phyloP scores from a whole-genome alignment of 495 filamentous ascomycete genomes.

The Hyaloscypha finlandica region DNA sequence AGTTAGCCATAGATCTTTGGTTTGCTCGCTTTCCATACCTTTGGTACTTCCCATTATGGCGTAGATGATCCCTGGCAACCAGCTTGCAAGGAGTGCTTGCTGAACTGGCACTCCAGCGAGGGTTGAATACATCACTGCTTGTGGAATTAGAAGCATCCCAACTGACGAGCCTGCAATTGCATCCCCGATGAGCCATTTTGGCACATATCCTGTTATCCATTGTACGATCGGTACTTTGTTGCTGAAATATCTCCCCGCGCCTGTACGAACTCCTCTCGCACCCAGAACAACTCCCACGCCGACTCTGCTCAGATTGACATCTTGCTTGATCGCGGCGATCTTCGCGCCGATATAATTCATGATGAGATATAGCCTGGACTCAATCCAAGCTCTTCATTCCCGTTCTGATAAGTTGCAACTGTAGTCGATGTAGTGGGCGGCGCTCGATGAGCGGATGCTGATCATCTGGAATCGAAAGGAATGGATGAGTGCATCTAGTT shows the following conservation, averaged over 20 bases:
- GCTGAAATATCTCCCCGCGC: constrained; percentile 17
- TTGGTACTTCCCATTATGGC: constrained; percentile 22
- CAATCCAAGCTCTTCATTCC: constrained; percentile 5
- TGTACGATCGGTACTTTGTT: constrained; percentile 22
- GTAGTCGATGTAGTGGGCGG: no score
- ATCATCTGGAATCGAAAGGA: no score
- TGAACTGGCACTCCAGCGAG: constrained; percentile 16
- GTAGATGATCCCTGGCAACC: constrained; percentile 21
- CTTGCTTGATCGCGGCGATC: constrained; percentile 7
- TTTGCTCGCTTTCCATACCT: constrained; percentile 4
- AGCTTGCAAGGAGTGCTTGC: constrained; percentile 16
- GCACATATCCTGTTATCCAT: constrained; percentile 20
- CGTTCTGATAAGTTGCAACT: no score
- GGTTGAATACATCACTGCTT: constrained; percentile 14
- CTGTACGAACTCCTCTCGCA: constrained; percentile 15
- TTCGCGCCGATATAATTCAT: background rate
- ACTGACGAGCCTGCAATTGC: constrained; percentile 21
- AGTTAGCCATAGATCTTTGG: background rate
- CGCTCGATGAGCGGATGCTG: no score
- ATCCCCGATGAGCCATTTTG: constrained; percentile 23
- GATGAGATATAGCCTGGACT: no score
- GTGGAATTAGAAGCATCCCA: constrained; percentile 19
- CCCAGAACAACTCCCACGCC: constrained; percentile 12
- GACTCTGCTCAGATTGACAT: constrained; percentile 16
- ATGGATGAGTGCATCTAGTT: no score